Evolutionary conservation across 257 asterid genomes (phyloP).

Genomic region (Forsythia viridissima): DNA sequence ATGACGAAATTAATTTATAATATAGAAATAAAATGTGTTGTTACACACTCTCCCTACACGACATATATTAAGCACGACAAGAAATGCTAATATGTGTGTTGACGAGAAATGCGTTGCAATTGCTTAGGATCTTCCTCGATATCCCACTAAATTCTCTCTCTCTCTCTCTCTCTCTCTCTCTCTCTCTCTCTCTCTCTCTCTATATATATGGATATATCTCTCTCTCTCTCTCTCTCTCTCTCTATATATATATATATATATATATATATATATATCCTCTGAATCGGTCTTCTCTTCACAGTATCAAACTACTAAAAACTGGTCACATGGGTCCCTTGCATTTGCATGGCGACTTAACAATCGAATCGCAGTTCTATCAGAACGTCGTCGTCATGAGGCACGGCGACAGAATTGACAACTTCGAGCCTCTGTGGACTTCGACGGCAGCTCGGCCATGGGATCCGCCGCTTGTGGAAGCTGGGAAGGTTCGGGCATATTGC

Average conservation of each 20-base stretch:
- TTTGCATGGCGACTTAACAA: not conserved
- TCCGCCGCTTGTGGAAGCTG: conserved; percentile 45
- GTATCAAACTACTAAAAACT: not conserved
- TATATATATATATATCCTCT: no score
- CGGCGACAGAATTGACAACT: conserved; percentile 51
- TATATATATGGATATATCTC: no score
- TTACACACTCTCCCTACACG: not conserved
- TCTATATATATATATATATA: not conserved
- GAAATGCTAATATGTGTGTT: not conserved
- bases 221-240: no score
- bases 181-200: not conserved
- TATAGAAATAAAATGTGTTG: not conserved
- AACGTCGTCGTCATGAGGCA: conserved; percentile 58
- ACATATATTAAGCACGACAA: not conserved
- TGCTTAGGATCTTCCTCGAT: not conserved
- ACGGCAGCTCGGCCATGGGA: conserved; percentile 50
- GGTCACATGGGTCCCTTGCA: not conserved
- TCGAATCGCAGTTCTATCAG: conserved; percentile 12
- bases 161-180: no score
- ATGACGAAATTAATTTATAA: no score
- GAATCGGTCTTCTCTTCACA: not conserved
- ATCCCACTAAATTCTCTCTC: not conserved
- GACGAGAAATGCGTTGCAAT: not conserved
- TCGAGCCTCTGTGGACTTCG: conserved; percentile 43
- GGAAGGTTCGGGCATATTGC: conserved; percentile 40